phyloP scores from a whole-genome alignment of 2,329 filamentous ascomycete species.

The Monilinia laxa region DNA sequence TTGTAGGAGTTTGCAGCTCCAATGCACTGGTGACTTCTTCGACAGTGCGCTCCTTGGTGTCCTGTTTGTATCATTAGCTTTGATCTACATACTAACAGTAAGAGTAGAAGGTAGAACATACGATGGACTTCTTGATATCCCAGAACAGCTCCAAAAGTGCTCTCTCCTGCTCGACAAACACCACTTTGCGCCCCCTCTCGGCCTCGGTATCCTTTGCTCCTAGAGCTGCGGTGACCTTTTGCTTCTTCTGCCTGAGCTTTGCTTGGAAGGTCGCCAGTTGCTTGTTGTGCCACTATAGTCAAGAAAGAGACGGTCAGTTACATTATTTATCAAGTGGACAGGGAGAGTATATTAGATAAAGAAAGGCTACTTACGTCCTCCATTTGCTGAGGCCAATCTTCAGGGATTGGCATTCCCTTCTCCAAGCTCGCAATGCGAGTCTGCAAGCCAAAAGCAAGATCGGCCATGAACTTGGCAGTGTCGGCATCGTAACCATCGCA shows the following conservation, averaged over 20 bases:
- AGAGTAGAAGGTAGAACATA: background rate
- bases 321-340: fast-evolving
- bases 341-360: background rate
- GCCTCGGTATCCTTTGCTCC: background rate
- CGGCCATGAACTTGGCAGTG: background rate
- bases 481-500: background rate
- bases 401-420: background rate
- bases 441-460: slow-evolving; percentile 2
- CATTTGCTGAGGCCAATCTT: slow-evolving; percentile 7
- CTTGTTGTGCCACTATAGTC: background rate
- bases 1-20: background rate
- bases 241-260: background rate
- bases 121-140: slow-evolving; percentile 8
- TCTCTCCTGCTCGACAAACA: background rate
- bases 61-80: background rate
- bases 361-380: background rate
- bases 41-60: background rate
- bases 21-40: background rate
- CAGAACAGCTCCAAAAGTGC: slow-evolving; percentile 5
- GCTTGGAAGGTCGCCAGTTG: background rate
- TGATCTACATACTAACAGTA: background rate
- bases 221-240: background rate
- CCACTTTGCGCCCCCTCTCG: background rate
- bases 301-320: background rate
- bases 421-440: background rate